phyloP scores from a whole-genome alignment of 2,329 filamentous ascomycete genomes.

The Epichloe amarillans region DNA sequence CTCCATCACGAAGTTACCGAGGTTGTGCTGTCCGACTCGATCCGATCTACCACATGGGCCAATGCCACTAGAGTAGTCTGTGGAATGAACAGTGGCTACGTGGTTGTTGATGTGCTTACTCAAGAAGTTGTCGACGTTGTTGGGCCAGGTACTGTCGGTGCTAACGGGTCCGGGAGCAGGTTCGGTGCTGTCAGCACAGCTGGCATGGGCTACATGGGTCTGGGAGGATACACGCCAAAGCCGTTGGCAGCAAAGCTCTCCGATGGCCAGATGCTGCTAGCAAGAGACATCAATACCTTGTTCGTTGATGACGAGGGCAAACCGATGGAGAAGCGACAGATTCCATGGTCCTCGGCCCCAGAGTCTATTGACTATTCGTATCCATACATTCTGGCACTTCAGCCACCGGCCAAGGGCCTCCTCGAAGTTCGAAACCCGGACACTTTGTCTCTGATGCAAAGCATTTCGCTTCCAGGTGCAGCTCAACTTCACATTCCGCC shows the following conservation, averaged over 20 bases:
- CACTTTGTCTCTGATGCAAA: conserved; percentile 80
- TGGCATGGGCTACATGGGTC: conserved; percentile 93
- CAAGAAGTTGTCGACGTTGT: conserved; percentile 64
- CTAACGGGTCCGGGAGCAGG: conserved; percentile 50
- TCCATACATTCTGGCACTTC: conserved; percentile 81
- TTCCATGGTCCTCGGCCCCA: conserved; percentile 83
- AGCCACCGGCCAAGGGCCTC: conserved; percentile 67
- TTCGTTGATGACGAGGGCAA: conserved; percentile 81
- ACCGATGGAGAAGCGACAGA: conserved; percentile 67
- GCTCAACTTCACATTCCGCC: conserved; percentile 82
- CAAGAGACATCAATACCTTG: conserved; percentile 92
- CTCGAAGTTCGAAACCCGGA: conserved; percentile 88
- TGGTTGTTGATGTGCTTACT: conserved; percentile 73
- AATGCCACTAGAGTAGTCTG: conserved; percentile 76
- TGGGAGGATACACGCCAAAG: conserved; percentile 82
- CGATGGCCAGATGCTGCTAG: conserved; percentile 77
- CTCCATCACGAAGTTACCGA: conserved; percentile 61
- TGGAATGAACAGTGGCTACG: conserved; percentile 83
- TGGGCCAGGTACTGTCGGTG: conserved; percentile 58
- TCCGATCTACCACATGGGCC: conserved; percentile 85
- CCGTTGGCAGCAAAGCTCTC: conserved; percentile 73
- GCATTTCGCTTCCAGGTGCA: conserved; percentile 67
- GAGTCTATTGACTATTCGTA: conserved; percentile 94
- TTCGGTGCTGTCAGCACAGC: conserved; percentile 74
- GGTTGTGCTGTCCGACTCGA: conserved; percentile 65